Percentiles rank a stretch among this genome's conserved stretches.
phyloP scores from a whole-genome alignment of 148 eudicot genomes.

The Vaccinium macrocarpon region DNA sequence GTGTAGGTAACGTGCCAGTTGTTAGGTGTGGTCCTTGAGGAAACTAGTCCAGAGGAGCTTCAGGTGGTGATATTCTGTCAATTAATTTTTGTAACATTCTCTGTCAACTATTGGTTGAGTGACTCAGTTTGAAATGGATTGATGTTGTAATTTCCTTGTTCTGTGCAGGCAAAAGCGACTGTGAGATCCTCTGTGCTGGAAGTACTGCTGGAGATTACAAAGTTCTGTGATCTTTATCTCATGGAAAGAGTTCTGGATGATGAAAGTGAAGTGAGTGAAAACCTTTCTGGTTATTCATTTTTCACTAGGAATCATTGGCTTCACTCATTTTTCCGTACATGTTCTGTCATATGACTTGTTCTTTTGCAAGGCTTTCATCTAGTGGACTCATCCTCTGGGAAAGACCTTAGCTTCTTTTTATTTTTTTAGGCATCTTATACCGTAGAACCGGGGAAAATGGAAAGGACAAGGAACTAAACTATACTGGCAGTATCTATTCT shows the following conservation, averaged over 20 bases:
- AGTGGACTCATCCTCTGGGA: neutral
- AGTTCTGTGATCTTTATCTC: constrained; percentile 83
- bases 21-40: constrained; percentile 84
- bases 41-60: constrained; percentile 82
- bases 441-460: neutral
- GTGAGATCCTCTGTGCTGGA: constrained; percentile 80
- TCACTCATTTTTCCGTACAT: neutral
- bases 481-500: neutral
- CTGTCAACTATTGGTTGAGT: neutral
- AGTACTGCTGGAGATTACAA: constrained; percentile 77
- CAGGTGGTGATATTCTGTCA: constrained; percentile 45
- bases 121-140: neutral
- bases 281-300: neutral
- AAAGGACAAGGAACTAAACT: neutral
- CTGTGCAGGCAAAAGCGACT: constrained; percentile 70
- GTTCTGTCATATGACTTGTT: neutral
- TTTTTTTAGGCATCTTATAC: neutral
- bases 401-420: neutral
- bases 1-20: constrained; percentile 76
- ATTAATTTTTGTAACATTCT: neutral
- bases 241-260: constrained; percentile 91
- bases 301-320: neutral
- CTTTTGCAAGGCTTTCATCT: neutral
- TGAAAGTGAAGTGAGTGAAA: constrained; percentile 79
- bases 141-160: constrained; percentile 15